Evolutionary conservation across 179 eudicot species (phyloP).

Genomic region (Vitellaria paradoxa): DNA sequence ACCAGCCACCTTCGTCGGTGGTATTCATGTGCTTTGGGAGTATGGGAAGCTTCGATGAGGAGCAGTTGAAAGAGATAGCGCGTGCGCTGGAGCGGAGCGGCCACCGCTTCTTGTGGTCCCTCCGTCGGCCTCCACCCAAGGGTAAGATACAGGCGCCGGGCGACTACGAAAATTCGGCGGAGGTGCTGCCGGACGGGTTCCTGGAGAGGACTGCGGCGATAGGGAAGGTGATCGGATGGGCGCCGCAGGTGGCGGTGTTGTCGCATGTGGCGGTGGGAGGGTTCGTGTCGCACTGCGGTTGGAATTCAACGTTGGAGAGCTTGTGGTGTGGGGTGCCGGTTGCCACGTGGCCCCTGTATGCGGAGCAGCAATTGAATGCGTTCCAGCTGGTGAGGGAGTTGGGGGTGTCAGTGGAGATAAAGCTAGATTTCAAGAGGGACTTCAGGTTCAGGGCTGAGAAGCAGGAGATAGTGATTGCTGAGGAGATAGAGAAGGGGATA

Average conservation of each 20-base stretch:
- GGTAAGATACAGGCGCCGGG: not conserved
- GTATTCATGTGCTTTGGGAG: constrained; percentile 69
- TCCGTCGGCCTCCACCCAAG: constrained; percentile 25
- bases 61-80: constrained; percentile 40
- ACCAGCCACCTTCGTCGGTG: constrained; percentile 44
- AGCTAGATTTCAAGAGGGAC: too few species aligned
- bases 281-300: constrained; percentile 35
- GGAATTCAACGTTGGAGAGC: constrained; percentile 27
- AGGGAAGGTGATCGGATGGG: constrained; percentile 52
- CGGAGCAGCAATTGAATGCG: constrained; percentile 24
- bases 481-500: too few species aligned
- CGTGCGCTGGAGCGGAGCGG: constrained; percentile 38
- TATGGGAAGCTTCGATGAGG: constrained; percentile 27
- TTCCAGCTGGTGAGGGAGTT: too few species aligned
- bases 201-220: constrained; percentile 23
- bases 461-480: not conserved
- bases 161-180: constrained; percentile 18
- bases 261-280: constrained; percentile 29
- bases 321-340: constrained; percentile 25
- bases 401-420: too few species aligned
- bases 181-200: constrained; percentile 43
- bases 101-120: constrained; percentile 49
- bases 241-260: constrained; percentile 26
- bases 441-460: not conserved
- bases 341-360: constrained; percentile 25